Evolutionary conservation across 202 grass and related monocot genomes (phyloP).

Genomic region (Carex sylvatica): DNA sequence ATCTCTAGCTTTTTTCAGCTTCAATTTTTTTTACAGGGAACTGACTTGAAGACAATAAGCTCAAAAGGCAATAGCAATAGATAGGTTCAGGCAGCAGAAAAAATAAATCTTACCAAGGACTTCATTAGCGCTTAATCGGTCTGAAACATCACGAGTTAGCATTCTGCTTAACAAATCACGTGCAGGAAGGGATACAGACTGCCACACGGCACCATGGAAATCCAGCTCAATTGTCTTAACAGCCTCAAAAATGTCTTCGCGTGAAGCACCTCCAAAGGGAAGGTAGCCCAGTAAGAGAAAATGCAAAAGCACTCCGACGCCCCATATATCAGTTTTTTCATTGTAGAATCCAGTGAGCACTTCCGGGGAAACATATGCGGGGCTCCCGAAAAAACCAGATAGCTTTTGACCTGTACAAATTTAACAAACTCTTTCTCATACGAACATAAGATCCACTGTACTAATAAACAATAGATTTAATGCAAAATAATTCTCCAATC

Average conservation of each 20-base stretch:
- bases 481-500: not conserved
- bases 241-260: conserved; percentile 75
- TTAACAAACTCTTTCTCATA: not conserved
- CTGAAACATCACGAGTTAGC: conserved; percentile 68
- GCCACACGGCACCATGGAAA: conserved; percentile 59
- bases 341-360: conserved; percentile 77
- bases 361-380: conserved; percentile 93
- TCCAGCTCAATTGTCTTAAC: conserved; percentile 73
- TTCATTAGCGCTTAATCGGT: conserved; percentile 60
- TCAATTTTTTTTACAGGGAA: not conserved
- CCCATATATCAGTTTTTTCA: conserved; percentile 94
- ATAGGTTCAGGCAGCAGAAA: not conserved
- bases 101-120: conserved; percentile 53
- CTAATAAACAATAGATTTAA: not conserved
- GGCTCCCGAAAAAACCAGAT: conserved; percentile 81
- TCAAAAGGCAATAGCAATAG: not conserved
- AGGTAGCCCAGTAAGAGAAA: conserved; percentile 74
- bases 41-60: not conserved
- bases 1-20: not conserved
- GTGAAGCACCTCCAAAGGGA: conserved; percentile 74
- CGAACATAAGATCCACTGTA: not conserved
- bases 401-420: conserved; percentile 75
- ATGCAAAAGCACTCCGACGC: conserved; percentile 84
- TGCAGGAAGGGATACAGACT: conserved; percentile 60
- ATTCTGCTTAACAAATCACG: conserved; percentile 72